Conservation (phyloP, 306 rosid genomes). For the Fagus sylvatica region DNA sequence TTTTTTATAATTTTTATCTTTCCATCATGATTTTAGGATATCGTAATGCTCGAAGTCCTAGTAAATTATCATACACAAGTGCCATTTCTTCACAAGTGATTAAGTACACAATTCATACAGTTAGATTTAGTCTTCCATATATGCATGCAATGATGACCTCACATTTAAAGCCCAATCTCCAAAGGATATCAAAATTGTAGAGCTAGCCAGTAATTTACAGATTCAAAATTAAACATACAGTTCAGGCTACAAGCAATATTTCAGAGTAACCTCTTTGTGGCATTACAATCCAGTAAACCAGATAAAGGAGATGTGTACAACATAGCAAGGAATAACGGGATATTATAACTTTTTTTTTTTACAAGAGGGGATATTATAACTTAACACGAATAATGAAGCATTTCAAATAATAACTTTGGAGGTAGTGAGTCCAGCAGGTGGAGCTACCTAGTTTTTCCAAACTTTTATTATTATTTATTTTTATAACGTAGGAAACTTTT, state of each 20-base stretch:
- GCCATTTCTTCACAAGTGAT: slow-evolving; percentile 15
- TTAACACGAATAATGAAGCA: neutral
- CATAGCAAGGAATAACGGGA: neutral
- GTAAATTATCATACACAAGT: neutral
- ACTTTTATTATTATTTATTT: neutral
- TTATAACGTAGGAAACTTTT: too few species aligned
- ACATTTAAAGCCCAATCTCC: neutral
- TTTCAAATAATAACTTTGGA: neutral
- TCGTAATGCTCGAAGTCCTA: too few species aligned
- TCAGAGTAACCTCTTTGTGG: neutral
- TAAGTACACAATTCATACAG: slow-evolving; percentile 2
- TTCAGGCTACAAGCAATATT: neutral
- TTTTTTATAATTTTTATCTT: too few species aligned
- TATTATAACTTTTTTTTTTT: neutral
- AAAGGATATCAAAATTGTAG: slow-evolving; percentile 4
- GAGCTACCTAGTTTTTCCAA: neutral
- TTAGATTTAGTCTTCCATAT: neutral
- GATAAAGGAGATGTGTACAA: neutral
- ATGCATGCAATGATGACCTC: neutral
- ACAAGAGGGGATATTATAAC: too few species aligned
- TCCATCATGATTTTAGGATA: too few species aligned
- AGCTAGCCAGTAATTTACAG: neutral
- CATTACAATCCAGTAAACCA: neutral
- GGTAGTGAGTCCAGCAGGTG: neutral
- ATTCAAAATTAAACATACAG: neutral